Evolutionary conservation across 306 rosid species (phyloP).

Genomic region (Geum urbanum): DNA sequence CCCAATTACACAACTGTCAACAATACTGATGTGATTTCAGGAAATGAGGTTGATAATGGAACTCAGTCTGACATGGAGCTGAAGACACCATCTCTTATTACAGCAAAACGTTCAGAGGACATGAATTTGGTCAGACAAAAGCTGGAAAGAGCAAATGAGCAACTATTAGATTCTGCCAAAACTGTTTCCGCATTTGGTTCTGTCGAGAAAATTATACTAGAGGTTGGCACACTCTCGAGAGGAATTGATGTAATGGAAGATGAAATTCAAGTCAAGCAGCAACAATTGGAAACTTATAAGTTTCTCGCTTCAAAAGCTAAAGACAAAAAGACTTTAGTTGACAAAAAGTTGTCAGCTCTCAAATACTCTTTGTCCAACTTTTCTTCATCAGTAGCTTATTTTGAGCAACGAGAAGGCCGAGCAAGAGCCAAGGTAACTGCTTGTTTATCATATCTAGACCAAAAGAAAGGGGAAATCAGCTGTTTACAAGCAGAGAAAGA

Average conservation of each 20-base stretch:
- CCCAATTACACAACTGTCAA: conserved; percentile 21
- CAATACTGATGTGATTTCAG: conserved; percentile 18
- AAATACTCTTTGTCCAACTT: conserved; percentile 69
- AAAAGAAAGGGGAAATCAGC: conserved; percentile 51
- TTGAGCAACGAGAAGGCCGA: conserved; percentile 71
- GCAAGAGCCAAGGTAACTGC: conserved; percentile 51
- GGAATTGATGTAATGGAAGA: conserved; percentile 56
- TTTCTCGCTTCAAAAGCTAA: conserved; percentile 39
- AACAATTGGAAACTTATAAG: conserved; percentile 51
- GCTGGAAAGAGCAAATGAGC: conserved; percentile 60
- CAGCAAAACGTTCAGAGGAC: conserved; percentile 41
- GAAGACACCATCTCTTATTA: conserved; percentile 31
- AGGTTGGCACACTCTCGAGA: conserved; percentile 61
- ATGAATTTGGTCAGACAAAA: conserved; percentile 46
- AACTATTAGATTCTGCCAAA: conserved; percentile 54
- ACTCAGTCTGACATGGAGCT: conserved; percentile 37
- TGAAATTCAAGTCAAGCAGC: conserved; percentile 53
- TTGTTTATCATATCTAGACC: conserved; percentile 40
- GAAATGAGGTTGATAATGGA: conserved; percentile 27
- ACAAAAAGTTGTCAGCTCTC: conserved; percentile 67
- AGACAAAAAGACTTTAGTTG: conserved; percentile 43
- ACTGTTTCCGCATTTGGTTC: conserved; percentile 45
- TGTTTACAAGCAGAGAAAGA: conserved; percentile 43
- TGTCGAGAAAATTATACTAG: conserved; percentile 52
- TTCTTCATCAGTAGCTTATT: conserved; percentile 53